A percentile compares a stretch with the other conserved stretches of the same genome.
phyloP scores from a whole-genome alignment of 225 moss, liverwort and hornwort genomes.

The Rhytidiadelphus loreus region DNA sequence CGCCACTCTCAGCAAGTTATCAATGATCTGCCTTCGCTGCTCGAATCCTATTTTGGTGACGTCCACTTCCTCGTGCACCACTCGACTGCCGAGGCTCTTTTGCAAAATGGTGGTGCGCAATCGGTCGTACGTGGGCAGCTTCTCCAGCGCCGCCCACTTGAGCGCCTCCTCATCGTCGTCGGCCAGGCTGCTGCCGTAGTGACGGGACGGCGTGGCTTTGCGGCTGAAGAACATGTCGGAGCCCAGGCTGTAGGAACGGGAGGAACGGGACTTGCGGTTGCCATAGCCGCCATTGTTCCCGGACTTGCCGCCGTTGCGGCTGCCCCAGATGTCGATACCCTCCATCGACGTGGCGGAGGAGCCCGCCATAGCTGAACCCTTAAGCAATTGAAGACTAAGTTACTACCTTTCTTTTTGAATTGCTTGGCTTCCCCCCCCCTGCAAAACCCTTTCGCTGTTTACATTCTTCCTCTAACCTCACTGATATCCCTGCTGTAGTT shows the following conservation, averaged over 20 bases:
- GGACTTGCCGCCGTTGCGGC: conserved; percentile 20
- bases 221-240: conserved; percentile 36
- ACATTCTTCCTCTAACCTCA: neutral
- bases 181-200: neutral
- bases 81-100: conserved; percentile 52
- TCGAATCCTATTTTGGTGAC: conserved; percentile 53
- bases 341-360: conserved; percentile 24
- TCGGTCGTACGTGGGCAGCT: conserved; percentile 58
- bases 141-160: conserved; percentile 69
- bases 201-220: conserved; percentile 36
- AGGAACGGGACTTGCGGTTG: conserved; percentile 5
- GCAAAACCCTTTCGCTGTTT: neutral
- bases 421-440: neutral
- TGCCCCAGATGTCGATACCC: conserved; percentile 43
- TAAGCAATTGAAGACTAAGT: neutral
- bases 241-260: conserved; percentile 29
- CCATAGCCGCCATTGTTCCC: neutral
- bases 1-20: conserved; percentile 38
- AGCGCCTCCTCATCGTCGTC: conserved; percentile 48
- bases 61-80: conserved; percentile 62
- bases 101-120: conserved; percentile 63
- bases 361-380: conserved; percentile 4
- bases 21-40: conserved; percentile 45
- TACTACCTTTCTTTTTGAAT: neutral
- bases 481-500: neutral